Conservation (phyloP, 2,329 filamentous ascomycete species). For the Aspergillus uvarum region DNA sequence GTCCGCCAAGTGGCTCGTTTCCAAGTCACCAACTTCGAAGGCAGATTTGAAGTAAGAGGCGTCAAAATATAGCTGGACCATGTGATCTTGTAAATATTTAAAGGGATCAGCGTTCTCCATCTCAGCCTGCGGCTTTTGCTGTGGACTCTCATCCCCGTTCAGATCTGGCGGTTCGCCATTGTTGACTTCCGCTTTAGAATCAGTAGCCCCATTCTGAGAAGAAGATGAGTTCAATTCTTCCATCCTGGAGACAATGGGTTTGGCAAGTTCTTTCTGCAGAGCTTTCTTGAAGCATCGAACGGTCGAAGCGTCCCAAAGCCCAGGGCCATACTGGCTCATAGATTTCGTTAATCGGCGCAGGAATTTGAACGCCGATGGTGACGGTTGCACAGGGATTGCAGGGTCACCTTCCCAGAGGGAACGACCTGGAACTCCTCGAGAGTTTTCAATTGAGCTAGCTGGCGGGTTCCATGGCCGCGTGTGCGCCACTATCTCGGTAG, state of each 20-base stretch:
- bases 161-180: conserved; percentile 7
- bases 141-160: conserved; percentile 6
- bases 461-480: conserved; percentile 45
- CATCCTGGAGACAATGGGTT: conserved; percentile 22
- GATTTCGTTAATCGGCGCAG: conserved; percentile 62
- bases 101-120: neutral
- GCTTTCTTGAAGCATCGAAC: conserved; percentile 62
- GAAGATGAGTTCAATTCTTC: conserved; percentile 20
- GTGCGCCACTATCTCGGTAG: conserved; percentile 50
- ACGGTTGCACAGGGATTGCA: conserved; percentile 74
- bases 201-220: neutral
- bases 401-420: conserved; percentile 79
- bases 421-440: conserved; percentile 58
- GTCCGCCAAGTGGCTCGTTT: conserved; percentile 42
- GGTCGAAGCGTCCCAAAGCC: conserved; percentile 76
- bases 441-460: conserved; percentile 47
- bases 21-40: conserved; percentile 18
- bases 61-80: conserved; percentile 42
- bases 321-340: conserved; percentile 71
- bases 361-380: conserved; percentile 70
- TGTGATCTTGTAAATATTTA: conserved; percentile 32
- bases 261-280: conserved; percentile 52
- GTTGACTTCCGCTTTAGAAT: neutral
- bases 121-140: neutral
- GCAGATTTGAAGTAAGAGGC: conserved; percentile 33